These are phyloP conservation scores for Trametes coccinea DNA, from an alignment of 768 basidiomycete species.

Conservation along the genomic window DNA sequence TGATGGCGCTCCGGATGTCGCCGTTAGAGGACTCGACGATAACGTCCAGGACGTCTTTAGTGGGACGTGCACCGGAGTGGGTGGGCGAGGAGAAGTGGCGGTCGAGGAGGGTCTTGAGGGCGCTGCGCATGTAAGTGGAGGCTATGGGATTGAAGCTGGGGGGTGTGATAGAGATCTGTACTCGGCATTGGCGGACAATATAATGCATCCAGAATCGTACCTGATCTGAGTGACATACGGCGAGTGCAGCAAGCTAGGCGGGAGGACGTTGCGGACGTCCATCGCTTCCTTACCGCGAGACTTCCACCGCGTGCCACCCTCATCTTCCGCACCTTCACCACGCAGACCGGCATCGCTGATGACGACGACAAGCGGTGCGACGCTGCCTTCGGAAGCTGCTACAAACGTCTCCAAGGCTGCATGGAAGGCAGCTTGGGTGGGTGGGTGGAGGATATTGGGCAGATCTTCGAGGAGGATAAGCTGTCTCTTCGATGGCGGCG, in stretches of 20 bases:
- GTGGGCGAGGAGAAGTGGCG: conserved; percentile 44
- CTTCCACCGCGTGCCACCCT: conserved; percentile 39
- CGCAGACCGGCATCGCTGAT: conserved; percentile 81
- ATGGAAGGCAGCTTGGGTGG: conserved; percentile 74
- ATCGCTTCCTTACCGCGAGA: conserved; percentile 56
- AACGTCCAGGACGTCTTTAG: conserved; percentile 69
- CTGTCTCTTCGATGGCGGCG: conserved; percentile 37
- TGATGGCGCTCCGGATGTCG: conserved; percentile 91
- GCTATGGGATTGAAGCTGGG: conserved; percentile 83
- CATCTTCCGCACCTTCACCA: conserved; percentile 57
- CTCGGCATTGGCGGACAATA: background rate
- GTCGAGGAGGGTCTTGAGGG: conserved; percentile 61
- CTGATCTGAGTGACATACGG: conserved; percentile 78
- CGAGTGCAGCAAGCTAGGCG: conserved; percentile 65
- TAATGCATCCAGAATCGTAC: conserved; percentile 42
- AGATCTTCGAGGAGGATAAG: conserved; percentile 86
- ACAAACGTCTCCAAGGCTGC: conserved; percentile 61
- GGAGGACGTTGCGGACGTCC: conserved; percentile 70
- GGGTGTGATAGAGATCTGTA: background rate
- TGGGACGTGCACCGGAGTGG: conserved; percentile 39
- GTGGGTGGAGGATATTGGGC: conserved; percentile 81
- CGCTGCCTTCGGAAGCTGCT: conserved; percentile 29
- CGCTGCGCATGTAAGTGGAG: conserved; percentile 78
- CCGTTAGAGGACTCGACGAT: conserved; percentile 83
- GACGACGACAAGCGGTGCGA: conserved; percentile 75